Evolutionary conservation across 352 stramenopile species (phyloP).

Genomic region (Globisporangium nodosum): DNA sequence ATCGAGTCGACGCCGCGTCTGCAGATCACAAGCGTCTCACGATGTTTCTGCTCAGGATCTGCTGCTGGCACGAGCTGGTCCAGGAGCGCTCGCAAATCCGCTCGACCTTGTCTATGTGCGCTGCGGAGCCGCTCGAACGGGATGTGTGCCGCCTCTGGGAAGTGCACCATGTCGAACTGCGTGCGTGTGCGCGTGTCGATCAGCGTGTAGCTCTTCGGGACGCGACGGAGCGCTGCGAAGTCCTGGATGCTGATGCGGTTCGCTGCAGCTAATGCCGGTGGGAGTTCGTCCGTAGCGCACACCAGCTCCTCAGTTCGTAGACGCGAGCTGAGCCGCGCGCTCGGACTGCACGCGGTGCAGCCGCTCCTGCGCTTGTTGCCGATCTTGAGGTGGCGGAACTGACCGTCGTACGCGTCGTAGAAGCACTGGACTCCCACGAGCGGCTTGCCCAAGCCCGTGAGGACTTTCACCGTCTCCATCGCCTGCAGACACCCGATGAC

Average conservation of each 20-base stretch:
- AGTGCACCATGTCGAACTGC: slow-evolving; percentile 79
- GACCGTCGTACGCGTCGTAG: slow-evolving; percentile 73
- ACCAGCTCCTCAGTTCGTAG: neutral
- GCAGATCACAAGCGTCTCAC: slow-evolving; percentile 55
- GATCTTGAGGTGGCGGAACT: slow-evolving; percentile 67
- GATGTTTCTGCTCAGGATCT: neutral
- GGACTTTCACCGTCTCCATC: slow-evolving; percentile 91
- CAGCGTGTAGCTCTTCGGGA: slow-evolving; percentile 28
- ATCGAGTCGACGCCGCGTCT: slow-evolving; percentile 75
- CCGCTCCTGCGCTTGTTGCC: slow-evolving; percentile 20
- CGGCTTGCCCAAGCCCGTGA: slow-evolving; percentile 58
- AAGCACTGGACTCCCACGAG: slow-evolving; percentile 64
- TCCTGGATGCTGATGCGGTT: slow-evolving; percentile 31
- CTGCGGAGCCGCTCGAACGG: slow-evolving; percentile 36
- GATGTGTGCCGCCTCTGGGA: slow-evolving; percentile 60
- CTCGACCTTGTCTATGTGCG: slow-evolving; percentile 10
- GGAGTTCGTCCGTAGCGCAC: neutral
- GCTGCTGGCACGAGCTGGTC: neutral
- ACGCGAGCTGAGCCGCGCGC: neutral
- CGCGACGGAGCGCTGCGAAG: slow-evolving; percentile 28
- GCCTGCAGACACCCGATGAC: slow-evolving; percentile 94
- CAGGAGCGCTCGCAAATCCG: neutral
- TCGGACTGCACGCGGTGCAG: slow-evolving; percentile 30
- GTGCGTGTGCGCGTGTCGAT: slow-evolving; percentile 48
- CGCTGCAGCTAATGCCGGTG: slow-evolving; percentile 11